A percentile compares a stretch with the other conserved stretches of the same genome.
Evolutionary conservation across 192 early-diverging fungal species (phyloP).

Genomic region (Coemansia sp.): DNA sequence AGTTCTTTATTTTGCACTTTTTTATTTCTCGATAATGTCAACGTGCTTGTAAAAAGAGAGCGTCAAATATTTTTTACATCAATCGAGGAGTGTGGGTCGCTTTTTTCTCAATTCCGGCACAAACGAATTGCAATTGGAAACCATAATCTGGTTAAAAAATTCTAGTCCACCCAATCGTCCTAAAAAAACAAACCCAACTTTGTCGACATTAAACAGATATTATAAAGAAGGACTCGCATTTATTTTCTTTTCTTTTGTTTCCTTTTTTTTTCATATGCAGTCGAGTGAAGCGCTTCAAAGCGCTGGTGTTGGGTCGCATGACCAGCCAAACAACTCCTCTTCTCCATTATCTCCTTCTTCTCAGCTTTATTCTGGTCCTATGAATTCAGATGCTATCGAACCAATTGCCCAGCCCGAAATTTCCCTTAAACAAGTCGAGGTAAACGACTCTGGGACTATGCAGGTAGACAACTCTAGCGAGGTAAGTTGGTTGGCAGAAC

Average conservation of each 20-base stretch:
- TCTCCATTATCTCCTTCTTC: neutral
- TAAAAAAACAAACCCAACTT: too few species aligned
- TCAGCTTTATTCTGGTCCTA: neutral
- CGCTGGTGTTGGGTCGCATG: neutral
- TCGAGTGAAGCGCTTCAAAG: conserved; percentile 1
- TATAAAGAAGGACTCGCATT: too few species aligned
- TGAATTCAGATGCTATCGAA: conserved; percentile 5
- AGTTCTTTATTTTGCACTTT: conserved; percentile 1
- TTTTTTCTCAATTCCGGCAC: too few species aligned
- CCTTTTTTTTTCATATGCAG: conserved; percentile 4
- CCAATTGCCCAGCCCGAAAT: neutral
- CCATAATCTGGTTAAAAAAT: too few species aligned
- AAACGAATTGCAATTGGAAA: too few species aligned
- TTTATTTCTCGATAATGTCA: neutral
- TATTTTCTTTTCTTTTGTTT: too few species aligned
- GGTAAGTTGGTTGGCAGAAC: conserved; percentile 9
- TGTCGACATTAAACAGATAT: neutral
- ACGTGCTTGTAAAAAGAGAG: neutral
- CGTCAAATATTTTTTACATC: neutral
- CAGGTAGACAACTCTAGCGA: conserved; percentile 50
- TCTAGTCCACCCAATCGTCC: too few species aligned
- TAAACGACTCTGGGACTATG: conserved; percentile 18
- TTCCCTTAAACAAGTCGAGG: conserved; percentile 7
- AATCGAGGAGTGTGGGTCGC: too few species aligned
- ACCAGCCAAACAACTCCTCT: neutral